These are phyloP conservation scores for Ophiorrhiza pumila DNA, from an alignment of 257 asterid genomes.

Conservation along the genomic window DNA sequence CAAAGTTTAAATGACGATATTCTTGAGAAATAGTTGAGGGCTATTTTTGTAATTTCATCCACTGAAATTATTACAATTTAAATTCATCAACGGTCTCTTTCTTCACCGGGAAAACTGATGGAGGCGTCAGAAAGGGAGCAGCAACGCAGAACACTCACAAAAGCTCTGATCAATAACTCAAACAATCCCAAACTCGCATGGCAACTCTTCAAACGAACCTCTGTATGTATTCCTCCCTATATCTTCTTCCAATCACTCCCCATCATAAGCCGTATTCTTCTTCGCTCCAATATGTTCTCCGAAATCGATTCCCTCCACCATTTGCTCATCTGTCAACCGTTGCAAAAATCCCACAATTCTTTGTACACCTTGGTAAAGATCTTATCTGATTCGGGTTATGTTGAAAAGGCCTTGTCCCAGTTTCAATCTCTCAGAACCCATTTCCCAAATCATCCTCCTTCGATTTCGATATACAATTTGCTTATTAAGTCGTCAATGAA, in stretches of 20 bases:
- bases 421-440: conserved; percentile 58
- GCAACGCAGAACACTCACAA: conserved; percentile 29
- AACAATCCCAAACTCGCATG: conserved; percentile 66
- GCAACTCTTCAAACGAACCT: conserved; percentile 65
- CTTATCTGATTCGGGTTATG: conserved; percentile 47
- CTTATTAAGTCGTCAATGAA: conserved; percentile 46
- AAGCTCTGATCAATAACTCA: conserved; percentile 51
- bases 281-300: conserved; percentile 58
- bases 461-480: conserved; percentile 53
- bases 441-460: conserved; percentile 45
- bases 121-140: neutral
- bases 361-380: conserved; percentile 42
- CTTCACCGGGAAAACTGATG: neutral
- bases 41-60: no score
- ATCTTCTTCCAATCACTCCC: conserved; percentile 36
- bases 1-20: no score
- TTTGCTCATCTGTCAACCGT: conserved; percentile 38
- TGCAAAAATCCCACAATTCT: conserved; percentile 19
- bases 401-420: conserved; percentile 51
- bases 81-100: no score
- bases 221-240: conserved; percentile 20
- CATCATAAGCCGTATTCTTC: conserved; percentile 57
- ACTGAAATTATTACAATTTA: no score
- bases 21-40: no score
- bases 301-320: conserved; percentile 59